These are phyloP conservation scores for Flaveria linearis DNA, from an alignment of 129 eudicot genomes.

Conservation along the genomic window DNA sequence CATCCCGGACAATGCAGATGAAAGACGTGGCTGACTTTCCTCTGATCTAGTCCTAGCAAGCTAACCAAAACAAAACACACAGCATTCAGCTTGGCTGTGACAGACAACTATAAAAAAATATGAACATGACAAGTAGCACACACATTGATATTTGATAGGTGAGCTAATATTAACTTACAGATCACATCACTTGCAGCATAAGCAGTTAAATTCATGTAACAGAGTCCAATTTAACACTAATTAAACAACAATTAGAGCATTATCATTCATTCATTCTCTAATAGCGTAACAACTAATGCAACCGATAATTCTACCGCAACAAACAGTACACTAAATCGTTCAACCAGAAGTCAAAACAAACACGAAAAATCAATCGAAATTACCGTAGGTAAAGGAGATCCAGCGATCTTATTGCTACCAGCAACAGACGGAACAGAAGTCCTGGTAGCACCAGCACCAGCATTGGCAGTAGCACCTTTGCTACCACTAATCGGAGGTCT, in stretches of 20 bases:
- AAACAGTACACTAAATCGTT: constrained; percentile 12
- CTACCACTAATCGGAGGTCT: constrained; percentile 37
- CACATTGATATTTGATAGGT: not conserved
- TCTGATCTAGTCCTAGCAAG: constrained; percentile 49
- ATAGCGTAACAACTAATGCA: not conserved
- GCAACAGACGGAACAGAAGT: constrained; percentile 36
- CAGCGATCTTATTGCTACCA: constrained; percentile 39
- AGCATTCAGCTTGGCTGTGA: constrained; percentile 21
- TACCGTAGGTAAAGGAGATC: constrained; percentile 80
- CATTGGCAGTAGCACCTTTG: constrained; percentile 22
- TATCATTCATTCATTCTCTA: not conserved
- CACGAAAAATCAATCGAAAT: not conserved
- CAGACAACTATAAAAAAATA: not conserved
- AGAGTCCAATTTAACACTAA: not conserved
- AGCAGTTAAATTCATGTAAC: not conserved
- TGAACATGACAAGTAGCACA: not conserved
- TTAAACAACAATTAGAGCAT: not conserved
- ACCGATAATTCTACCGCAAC: not conserved
- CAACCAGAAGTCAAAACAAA: constrained; percentile 7
- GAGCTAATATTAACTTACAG: not conserved
- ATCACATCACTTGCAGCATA: not conserved
- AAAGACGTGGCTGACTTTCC: constrained; percentile 55
- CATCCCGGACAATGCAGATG: constrained; percentile 54
- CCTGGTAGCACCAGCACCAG: constrained; percentile 17
- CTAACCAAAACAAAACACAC: constrained; percentile 39